phyloP scores from a whole-genome alignment of 2,329 filamentous ascomycete genomes.

The Fusarium multiceps region DNA sequence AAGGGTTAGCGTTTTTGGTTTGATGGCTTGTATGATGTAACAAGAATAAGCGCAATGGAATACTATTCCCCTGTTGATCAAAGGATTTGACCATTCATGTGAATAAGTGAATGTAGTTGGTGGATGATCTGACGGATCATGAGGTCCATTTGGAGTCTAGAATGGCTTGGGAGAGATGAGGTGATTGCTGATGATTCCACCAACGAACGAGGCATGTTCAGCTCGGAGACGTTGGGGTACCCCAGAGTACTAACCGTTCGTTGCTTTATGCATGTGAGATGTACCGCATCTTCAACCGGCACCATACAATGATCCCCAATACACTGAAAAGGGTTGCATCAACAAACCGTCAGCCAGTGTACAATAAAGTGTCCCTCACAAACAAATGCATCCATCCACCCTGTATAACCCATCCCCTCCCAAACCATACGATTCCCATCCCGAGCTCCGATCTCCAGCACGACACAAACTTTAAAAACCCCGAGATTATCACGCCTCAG shows the following conservation, averaged over 20 bases:
- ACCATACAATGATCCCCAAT: neutral
- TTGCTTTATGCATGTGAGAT: conserved; percentile 6
- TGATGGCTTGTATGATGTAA: conserved; percentile 24
- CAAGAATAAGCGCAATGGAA: conserved; percentile 19
- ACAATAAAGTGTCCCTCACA: neutral
- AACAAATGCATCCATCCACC: neutral
- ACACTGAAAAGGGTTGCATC: neutral
- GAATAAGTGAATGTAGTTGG: conserved; percentile 9
- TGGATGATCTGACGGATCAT: conserved; percentile 25
- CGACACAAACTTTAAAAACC: conserved; percentile 17
- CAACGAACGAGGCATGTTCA: conserved; percentile 16
- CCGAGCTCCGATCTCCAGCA: conserved; percentile 10
- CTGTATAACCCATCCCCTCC: neutral
- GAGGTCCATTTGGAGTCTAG: conserved; percentile 3
- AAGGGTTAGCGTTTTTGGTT: conserved; percentile 12
- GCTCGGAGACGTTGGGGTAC: conserved; percentile 11
- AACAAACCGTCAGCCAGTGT: neutral
- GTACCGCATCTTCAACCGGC: neutral
- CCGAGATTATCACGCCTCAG: conserved; percentile 16
- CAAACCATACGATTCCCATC: conserved; percentile 13
- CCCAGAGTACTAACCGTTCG: conserved; percentile 4
- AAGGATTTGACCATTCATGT: conserved; percentile 5
- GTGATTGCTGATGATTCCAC: conserved; percentile 24
- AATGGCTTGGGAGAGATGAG: neutral
- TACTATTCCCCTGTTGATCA: conserved; percentile 9